These are phyloP conservation scores for Cercospora citrullina DNA, from an alignment of 2,329 filamentous ascomycete species.

Conservation along the genomic window DNA sequence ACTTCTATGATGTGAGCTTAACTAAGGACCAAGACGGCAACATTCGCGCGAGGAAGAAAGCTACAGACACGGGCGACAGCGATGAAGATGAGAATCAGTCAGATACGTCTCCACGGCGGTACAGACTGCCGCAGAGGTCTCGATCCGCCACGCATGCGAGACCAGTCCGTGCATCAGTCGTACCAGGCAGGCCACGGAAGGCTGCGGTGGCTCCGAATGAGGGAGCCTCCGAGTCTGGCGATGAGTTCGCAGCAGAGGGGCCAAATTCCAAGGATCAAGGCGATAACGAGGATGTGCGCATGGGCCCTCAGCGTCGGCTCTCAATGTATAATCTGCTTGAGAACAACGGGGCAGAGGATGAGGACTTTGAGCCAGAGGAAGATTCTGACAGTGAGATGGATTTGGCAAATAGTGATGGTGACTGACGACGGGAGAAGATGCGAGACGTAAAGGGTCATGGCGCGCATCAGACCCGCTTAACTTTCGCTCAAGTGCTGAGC, in stretches of 20 bases:
- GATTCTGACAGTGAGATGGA: neutral
- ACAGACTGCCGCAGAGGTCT: neutral
- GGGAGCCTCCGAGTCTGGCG: neutral
- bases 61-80: constrained; percentile 6
- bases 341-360: neutral
- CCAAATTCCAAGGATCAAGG: neutral
- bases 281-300: neutral
- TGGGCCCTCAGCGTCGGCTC: constrained; percentile 2
- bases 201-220: neutral
- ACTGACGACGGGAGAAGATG: neutral
- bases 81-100: neutral
- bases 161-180: neutral
- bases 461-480: neutral
- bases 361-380: constrained; percentile 6
- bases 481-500: constrained; percentile 1
- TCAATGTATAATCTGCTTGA: constrained; percentile 5
- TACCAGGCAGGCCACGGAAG: neutral
- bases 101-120: neutral
- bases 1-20: constrained; percentile 31
- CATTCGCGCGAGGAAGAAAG: constrained; percentile 23
- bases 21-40: constrained; percentile 28
- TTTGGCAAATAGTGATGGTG: neutral
- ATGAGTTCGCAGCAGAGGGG: neutral
- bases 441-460: neutral
- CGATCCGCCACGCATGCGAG: neutral